These are phyloP conservation scores for Peronosclerospora sorghi DNA, from an alignment of 352 stramenopile species.

Conservation along the genomic window DNA sequence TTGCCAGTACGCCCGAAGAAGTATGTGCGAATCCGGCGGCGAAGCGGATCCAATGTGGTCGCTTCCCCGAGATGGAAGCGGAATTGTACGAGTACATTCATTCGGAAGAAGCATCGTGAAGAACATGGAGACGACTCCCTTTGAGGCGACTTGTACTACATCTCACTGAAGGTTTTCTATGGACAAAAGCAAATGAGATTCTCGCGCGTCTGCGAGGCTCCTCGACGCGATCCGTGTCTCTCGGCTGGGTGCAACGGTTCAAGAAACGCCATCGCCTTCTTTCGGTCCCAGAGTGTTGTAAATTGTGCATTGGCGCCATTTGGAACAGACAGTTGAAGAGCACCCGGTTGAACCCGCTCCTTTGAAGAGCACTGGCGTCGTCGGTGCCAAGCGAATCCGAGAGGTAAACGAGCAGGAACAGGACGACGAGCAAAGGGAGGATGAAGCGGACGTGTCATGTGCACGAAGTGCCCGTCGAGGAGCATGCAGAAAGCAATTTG, in stretches of 20 bases:
- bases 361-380: not conserved
- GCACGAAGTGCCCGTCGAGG: no score
- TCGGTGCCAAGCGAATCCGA: not conserved
- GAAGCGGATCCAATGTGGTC: constrained; percentile 23
- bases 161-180: constrained; percentile 17
- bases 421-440: not conserved
- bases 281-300: constrained; percentile 11
- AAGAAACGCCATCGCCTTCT: constrained; percentile 28
- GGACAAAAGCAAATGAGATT: constrained; percentile 30
- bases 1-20: constrained; percentile 19
- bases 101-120: constrained; percentile 3
- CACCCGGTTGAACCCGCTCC: not conserved
- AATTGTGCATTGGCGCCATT: not conserved
- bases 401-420: not conserved
- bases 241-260: constrained; percentile 28
- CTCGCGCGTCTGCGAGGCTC: constrained; percentile 10
- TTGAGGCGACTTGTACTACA: constrained; percentile 1
- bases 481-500: constrained; percentile 22
- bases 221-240: constrained; percentile 11
- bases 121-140: not conserved
- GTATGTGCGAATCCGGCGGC: constrained; percentile 16
- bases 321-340: not conserved
- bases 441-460: not conserved
- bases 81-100: constrained; percentile 15
- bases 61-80: constrained; percentile 27